Evolutionary conservation across 495 filamentous ascomycete species (phyloP).

Genomic region (Xylaria palmicola): DNA sequence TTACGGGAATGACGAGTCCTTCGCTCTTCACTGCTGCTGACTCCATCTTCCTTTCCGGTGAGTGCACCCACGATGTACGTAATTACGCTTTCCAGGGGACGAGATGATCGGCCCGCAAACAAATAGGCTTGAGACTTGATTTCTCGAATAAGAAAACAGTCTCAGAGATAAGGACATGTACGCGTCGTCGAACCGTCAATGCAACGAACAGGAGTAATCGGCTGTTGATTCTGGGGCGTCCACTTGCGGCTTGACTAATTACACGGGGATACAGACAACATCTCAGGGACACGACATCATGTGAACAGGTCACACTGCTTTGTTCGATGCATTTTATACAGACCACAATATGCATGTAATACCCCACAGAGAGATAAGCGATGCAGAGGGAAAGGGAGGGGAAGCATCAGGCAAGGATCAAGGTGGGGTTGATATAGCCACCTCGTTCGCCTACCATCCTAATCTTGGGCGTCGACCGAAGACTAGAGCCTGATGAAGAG

Average conservation of each 20-base stretch:
- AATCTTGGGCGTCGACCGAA: background rate
- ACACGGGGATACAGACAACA: background rate
- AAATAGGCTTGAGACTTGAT: too few relatives aligned
- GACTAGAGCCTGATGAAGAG: background rate
- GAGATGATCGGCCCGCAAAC: too few relatives aligned
- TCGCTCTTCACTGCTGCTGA: constrained; percentile 63
- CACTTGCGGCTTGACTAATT: background rate
- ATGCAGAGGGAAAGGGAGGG: background rate
- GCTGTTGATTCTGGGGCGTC: background rate
- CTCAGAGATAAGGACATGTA: too few relatives aligned
- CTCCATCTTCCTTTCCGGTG: constrained; percentile 34
- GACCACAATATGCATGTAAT: constrained; percentile 1
- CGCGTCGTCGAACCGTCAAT: background rate
- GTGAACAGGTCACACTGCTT: background rate
- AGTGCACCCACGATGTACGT: background rate
- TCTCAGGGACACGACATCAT: background rate
- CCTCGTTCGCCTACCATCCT: background rate
- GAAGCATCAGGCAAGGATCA: background rate
- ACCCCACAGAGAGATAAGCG: constrained; percentile 15
- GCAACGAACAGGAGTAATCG: background rate
- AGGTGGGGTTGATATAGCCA: constrained; percentile 10
- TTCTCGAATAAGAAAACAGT: too few relatives aligned
- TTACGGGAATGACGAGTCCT: constrained; percentile 68
- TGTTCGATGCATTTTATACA: constrained; percentile 3
- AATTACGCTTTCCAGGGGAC: background rate